Conservation (phyloP, 2,329 filamentous ascomycete species). For the Cercospora berteroae region DNA sequence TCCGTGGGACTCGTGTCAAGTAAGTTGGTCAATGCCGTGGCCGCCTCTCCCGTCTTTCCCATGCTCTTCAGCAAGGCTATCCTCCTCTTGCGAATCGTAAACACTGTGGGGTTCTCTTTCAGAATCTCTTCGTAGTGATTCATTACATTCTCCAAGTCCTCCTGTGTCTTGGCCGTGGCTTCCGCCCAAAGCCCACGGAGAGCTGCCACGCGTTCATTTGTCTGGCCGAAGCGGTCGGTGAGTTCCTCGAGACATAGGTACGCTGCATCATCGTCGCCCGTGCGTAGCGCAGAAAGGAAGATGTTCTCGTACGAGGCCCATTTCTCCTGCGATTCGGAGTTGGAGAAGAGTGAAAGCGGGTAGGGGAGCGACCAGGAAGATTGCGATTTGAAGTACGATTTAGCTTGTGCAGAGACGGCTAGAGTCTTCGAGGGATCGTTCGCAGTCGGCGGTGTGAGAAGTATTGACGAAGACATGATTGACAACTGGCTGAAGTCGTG, state of each 20-base stretch:
- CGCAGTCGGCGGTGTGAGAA: slow-evolving; percentile 39
- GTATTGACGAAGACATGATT: slow-evolving; percentile 26
- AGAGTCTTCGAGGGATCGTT: slow-evolving; percentile 43
- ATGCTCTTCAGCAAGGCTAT: slow-evolving; percentile 76
- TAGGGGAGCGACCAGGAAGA: slow-evolving; percentile 44
- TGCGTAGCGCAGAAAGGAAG: slow-evolving; percentile 76
- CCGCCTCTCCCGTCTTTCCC: slow-evolving; percentile 68
- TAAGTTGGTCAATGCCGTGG: slow-evolving; percentile 68
- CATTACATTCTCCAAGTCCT: slow-evolving; percentile 67
- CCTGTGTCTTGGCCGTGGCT: slow-evolving; percentile 67
- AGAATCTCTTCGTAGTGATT: slow-evolving; percentile 76
- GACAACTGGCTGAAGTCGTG: not conserved
- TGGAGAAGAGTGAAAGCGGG: slow-evolving; percentile 52
- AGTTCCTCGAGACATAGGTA: slow-evolving; percentile 72
- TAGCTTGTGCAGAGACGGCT: slow-evolving; percentile 50
- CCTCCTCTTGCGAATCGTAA: slow-evolving; percentile 81
- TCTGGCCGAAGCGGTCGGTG: slow-evolving; percentile 72
- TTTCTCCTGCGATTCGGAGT: slow-evolving; percentile 69
- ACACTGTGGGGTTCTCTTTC: slow-evolving; percentile 70
- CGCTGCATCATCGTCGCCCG: slow-evolving; percentile 77
- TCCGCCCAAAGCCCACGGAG: slow-evolving; percentile 81
- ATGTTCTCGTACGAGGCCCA: slow-evolving; percentile 89
- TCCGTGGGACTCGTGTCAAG: slow-evolving; percentile 85
- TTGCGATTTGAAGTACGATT: slow-evolving; percentile 40
- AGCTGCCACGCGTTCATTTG: slow-evolving; percentile 84